Evolutionary conservation across 139 green algal genomes (phyloP).

Genomic region (Diplosphaera chodatii): DNA sequence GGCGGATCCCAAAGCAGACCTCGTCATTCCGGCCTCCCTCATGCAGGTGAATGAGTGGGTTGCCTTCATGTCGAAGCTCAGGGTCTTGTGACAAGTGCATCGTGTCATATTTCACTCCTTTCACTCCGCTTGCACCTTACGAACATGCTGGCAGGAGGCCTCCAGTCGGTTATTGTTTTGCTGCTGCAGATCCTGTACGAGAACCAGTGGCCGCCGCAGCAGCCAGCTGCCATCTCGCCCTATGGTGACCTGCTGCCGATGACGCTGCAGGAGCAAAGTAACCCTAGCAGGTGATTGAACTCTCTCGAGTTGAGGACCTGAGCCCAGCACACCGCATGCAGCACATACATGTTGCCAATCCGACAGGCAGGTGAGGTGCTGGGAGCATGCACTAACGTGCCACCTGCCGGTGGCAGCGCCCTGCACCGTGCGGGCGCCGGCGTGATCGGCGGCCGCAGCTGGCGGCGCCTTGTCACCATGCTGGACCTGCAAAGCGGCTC

Average conservation of each 20-base stretch:
- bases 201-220: too few species aligned
- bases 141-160: background rate
- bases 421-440: background rate
- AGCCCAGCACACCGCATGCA: too few species aligned
- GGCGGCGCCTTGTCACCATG: background rate
- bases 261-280: background rate
- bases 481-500: background rate
- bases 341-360: too few species aligned
- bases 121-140: background rate
- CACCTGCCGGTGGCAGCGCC: background rate
- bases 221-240: background rate
- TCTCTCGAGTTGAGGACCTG: too few species aligned
- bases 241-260: background rate
- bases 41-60: background rate
- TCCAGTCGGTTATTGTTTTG: background rate
- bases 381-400: background rate
- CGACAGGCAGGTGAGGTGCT: background rate
- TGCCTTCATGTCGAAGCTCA: too few species aligned
- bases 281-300: background rate
- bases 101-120: background rate
- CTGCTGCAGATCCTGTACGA: background rate
- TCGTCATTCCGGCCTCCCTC: background rate
- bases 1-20: background rate
- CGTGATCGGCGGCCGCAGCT: background rate
- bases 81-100: background rate